Evolutionary conservation across 805 yeast genomes (phyloP).

Genomic region (Kodamaea sagamina): DNA sequence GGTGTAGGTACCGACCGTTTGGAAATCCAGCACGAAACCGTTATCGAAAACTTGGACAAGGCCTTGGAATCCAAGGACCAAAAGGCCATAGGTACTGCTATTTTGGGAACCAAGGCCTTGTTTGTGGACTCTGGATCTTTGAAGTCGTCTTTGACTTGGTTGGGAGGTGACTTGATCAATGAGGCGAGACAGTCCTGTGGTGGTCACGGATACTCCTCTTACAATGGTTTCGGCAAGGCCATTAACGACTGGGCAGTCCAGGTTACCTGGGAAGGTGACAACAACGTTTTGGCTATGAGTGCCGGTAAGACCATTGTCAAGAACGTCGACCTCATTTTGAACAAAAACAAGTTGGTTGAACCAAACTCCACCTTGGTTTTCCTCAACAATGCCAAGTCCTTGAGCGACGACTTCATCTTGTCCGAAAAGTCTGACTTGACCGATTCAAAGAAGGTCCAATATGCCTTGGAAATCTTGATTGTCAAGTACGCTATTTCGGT

Average conservation of each 20-base stretch:
- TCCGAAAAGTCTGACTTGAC: constrained; percentile 17
- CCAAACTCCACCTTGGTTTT: constrained; percentile 29
- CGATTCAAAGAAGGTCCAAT: constrained; percentile 18
- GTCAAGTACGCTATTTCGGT: constrained; percentile 36
- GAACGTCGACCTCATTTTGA: constrained; percentile 29
- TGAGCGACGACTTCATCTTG: constrained; percentile 18
- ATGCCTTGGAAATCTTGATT: constrained; percentile 38
- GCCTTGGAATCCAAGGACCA: constrained; percentile 39
- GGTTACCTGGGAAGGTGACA: constrained; percentile 54
- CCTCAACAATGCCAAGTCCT: constrained; percentile 27
- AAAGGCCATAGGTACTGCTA: constrained; percentile 31
- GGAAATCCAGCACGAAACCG: constrained; percentile 33
- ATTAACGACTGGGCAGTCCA: constrained; percentile 50
- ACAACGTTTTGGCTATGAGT: constrained; percentile 44
- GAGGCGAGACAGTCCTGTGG: constrained; percentile 49
- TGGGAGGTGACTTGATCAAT: constrained; percentile 43
- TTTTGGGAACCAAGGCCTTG: constrained; percentile 42
- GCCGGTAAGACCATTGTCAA: constrained; percentile 44
- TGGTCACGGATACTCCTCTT: constrained; percentile 49
- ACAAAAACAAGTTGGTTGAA: constrained; percentile 32
- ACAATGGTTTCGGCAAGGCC: constrained; percentile 47
- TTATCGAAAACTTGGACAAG: constrained; percentile 36
- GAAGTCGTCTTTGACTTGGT: constrained; percentile 48
- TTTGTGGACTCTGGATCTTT: constrained; percentile 48
- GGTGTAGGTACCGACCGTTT: constrained; percentile 42